Evolutionary conservation across 495 filamentous ascomycete species (phyloP).

Genomic region (Umbilicaria muhlenbergii): DNA sequence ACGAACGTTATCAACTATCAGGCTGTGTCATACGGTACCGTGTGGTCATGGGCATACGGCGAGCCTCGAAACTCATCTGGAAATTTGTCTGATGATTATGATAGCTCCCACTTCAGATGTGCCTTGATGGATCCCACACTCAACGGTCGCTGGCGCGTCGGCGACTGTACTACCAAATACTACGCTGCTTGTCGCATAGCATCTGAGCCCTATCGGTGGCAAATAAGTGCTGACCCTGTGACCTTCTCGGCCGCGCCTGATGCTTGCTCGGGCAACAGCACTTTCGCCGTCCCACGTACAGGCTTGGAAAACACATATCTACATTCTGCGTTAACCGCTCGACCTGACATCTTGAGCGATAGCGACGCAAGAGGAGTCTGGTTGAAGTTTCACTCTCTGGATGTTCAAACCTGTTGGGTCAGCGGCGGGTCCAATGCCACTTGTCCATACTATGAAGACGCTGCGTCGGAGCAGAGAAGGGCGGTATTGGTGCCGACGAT

Average conservation of each 20-base stretch:
- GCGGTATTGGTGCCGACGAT: constrained; percentile 43
- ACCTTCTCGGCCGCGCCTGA: constrained; percentile 23
- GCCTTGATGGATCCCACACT: constrained; percentile 29
- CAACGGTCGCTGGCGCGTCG: constrained; percentile 36
- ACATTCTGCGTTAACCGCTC: constrained; percentile 18
- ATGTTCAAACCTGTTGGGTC: constrained; percentile 42
- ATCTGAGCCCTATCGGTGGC: constrained; percentile 37
- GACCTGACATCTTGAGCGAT: constrained; percentile 15
- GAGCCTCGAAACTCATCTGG: constrained; percentile 31
- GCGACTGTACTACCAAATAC: constrained; percentile 34
- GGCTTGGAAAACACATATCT: constrained; percentile 47
- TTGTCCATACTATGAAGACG: constrained; percentile 36
- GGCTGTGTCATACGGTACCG: constrained; percentile 29
- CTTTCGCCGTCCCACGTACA: constrained; percentile 39
- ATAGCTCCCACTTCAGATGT: constrained; percentile 27
- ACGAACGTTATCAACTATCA: constrained; percentile 28
- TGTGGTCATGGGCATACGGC: constrained; percentile 44
- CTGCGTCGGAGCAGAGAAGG: constrained; percentile 22
- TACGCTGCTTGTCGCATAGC: constrained; percentile 37
- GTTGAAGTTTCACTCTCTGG: constrained; percentile 43
- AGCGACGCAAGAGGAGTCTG: constrained; percentile 24
- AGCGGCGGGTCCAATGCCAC: constrained; percentile 28
- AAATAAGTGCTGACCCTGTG: constrained; percentile 22
- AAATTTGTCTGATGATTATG: constrained; percentile 10
- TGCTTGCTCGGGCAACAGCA: constrained; percentile 23